Conservation (phyloP, 73 alveolate genomes). For the Paramecium octaurelia region DNA sequence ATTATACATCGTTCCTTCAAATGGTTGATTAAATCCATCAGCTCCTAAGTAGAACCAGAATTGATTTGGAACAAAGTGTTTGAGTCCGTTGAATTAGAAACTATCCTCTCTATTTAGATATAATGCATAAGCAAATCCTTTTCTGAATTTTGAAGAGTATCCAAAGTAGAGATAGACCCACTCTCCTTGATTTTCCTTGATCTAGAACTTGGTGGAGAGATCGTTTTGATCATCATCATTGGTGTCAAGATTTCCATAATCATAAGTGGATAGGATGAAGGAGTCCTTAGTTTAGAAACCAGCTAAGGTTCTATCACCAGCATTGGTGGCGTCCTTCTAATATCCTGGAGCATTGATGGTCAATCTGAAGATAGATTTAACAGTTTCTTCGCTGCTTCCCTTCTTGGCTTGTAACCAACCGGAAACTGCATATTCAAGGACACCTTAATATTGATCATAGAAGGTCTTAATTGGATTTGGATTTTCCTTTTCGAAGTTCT, state of each 20-base stretch:
- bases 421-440: conserved; percentile 39
- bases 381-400: not conserved
- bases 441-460: conserved; percentile 36
- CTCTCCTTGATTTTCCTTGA: not conserved
- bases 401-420: conserved; percentile 41
- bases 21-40: not conserved
- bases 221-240: conserved; percentile 47
- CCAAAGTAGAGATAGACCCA: conserved; percentile 35
- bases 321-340: not conserved
- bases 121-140: conserved; percentile 1
- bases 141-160: not conserved
- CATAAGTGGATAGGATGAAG: conserved; percentile 13
- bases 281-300: conserved; percentile 5
- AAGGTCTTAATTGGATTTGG: not conserved
- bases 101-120: conserved; percentile 32
- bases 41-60: conserved; percentile 49
- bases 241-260: conserved; percentile 48
- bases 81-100: not conserved
- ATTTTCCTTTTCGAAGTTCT: not conserved
- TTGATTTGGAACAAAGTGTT: conserved; percentile 22
- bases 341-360: conserved; percentile 44
- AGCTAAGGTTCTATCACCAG: conserved; percentile 52
- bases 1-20: conserved; percentile 18
- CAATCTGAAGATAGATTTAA: not conserved
- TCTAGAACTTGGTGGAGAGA: not conserved